Base-by-base conservation (phyloP, 345 rosid species). In the Gossypium sturtianum region DNA sequence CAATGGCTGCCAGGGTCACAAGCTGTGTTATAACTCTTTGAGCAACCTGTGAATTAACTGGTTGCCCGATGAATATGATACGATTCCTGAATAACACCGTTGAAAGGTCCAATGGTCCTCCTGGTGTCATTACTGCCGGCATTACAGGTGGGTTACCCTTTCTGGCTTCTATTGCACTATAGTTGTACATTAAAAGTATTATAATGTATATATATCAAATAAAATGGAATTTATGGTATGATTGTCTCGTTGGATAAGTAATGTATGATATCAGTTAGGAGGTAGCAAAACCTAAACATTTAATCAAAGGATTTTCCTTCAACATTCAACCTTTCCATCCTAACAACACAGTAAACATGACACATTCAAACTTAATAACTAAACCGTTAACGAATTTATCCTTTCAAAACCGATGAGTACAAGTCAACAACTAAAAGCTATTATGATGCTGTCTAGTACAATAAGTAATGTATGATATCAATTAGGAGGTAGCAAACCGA, bases 21-120 rank as follows among this genome's bases (percentile, higher is more conserved):
- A 93, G 97, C 88, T 95, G 99, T 48, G 98, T 86, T 83, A 95
- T 90, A 77, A 89, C 94, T 67, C 88, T 84, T 83, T 92, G 97
- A 78, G 99, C 97, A 82, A 93, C 99, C 81, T 81, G 87, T 34
- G 97, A 83, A 78, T 87, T 89, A 60, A 95, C 54, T 65, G 96
- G 91, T 80, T 92, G 89, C 72, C 98, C 99, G 16, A 91, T 84
- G 77, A 95, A 95, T 80, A 95, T 90, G 19, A 93, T 93, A 59
- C 97, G 94, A 77, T 91, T 93, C 22, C 97, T 85, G 60, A 91
- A 87, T 61, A 95, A 77, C 61, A 95, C 93, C 58, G 92, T 84
- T 78, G 93, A 87, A n/a, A 93, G 91, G 80, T 93, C 99, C 80
- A 91, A 67, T 76, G 94, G 84, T 76, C 98, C 96, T 81, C 92